Conservation (phyloP, 768 basidiomycete species). For the Zangia roseola region DNA sequence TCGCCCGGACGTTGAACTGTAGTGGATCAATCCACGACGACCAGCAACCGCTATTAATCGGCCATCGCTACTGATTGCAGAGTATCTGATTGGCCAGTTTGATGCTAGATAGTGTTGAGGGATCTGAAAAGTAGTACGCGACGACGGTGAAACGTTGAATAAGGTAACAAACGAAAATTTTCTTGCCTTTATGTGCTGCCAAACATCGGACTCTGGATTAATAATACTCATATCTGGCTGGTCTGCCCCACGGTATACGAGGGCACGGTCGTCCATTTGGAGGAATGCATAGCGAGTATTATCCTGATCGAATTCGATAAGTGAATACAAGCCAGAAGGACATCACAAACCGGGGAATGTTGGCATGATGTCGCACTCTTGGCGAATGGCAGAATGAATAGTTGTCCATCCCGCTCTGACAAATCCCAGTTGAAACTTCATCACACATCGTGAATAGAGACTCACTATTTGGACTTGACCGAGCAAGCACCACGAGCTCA, state of each 20-base stretch:
- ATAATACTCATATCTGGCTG: conserved; percentile 98
- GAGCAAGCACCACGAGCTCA: conserved; percentile 77
- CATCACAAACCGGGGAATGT: conserved; percentile 74
- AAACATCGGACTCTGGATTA: conserved; percentile 96
- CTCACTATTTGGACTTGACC: conserved; percentile 50
- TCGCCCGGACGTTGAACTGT: conserved; percentile 88
- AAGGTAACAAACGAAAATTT: neutral
- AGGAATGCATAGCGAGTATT: conserved; percentile 95
- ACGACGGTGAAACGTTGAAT: neutral
- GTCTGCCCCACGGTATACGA: conserved; percentile 94
- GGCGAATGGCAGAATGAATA: conserved; percentile 88
- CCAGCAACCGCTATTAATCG: conserved; percentile 92
- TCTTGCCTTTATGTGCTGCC: conserved; percentile 90
- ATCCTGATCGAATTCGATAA: conserved; percentile 52
- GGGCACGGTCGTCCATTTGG: conserved; percentile 90
- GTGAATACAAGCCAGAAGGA: neutral
- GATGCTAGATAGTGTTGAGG: conserved; percentile 84
- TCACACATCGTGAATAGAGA: neutral
- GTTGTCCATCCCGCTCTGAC: conserved; percentile 61
- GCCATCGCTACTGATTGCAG: conserved; percentile 87
- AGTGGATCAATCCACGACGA: conserved; percentile 86
- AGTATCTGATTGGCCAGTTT: conserved; percentile 95
- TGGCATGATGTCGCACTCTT: conserved; percentile 92
- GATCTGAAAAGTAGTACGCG: conserved; percentile 51
- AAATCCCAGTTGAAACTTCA: conserved; percentile 2